phyloP scores from a whole-genome alignment of 2,329 filamentous ascomycete genomes.

The Tolypocladium inflatum region DNA sequence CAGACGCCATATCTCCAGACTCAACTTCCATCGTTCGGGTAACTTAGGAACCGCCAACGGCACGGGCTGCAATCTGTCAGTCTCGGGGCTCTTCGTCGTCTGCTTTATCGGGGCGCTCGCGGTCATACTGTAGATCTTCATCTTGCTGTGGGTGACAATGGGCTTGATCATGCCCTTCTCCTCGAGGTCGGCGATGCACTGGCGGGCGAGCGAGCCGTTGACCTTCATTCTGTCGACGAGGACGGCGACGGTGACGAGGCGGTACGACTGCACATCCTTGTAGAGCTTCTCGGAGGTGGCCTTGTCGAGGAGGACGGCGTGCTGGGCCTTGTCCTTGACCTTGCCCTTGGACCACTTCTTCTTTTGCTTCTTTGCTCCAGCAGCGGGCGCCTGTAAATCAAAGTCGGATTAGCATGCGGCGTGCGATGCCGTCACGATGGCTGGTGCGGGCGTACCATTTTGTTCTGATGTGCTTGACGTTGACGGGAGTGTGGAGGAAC shows the following conservation, averaged over 20 bases:
- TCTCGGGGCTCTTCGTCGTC: neutral
- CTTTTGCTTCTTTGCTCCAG: slow-evolving; percentile 42
- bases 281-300: slow-evolving; percentile 93
- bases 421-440: slow-evolving; percentile 1
- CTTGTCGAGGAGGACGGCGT: slow-evolving; percentile 99
- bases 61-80: slow-evolving; percentile 43
- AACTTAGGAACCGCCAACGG: slow-evolving; percentile 42
- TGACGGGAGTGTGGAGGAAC: slow-evolving; percentile 25
- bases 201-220: slow-evolving; percentile 92
- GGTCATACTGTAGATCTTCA: slow-evolving; percentile 87
- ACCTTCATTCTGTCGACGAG: slow-evolving; percentile 99
- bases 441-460: slow-evolving; percentile 28
- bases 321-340: slow-evolving; percentile 99
- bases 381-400: slow-evolving; percentile 29
- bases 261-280: slow-evolving; percentile 99
- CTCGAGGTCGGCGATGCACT: slow-evolving; percentile 86
- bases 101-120: slow-evolving; percentile 1
- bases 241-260: slow-evolving; percentile 95
- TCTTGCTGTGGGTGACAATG: slow-evolving; percentile 90
- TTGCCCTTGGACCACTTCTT: slow-evolving; percentile 44
- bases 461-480: slow-evolving; percentile 32
- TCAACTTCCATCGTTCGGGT: slow-evolving; percentile 19
- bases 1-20: slow-evolving; percentile 28
- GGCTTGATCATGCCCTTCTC: slow-evolving; percentile 98
- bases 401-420: neutral